Base-by-base conservation (phyloP, 257 asterid genomes). In the Solanum chilense region DNA sequence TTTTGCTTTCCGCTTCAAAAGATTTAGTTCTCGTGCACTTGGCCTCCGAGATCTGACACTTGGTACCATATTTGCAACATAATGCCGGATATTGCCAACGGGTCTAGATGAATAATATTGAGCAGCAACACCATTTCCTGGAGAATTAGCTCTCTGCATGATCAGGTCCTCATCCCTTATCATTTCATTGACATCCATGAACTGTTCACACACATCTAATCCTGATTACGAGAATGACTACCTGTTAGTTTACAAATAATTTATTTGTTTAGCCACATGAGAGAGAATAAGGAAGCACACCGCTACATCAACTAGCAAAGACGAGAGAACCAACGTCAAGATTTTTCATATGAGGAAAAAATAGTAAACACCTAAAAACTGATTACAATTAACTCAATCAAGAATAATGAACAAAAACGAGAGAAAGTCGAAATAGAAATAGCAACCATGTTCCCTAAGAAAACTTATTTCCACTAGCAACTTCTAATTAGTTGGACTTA, bases 11-110 rank as follows among this genome's bases (percentile, higher is more conserved):
- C 99, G 94, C 89, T 97, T 97, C 90, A 97, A 89, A 88, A 97
- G 95, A 93, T 97, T 97, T 87, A 97, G 90, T 89, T 97, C 99
- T 91, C 99, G 93, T 66, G 99, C 99, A 95, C 99, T 97, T 86
- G 98, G 98, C 93, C 99, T 92, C 91, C 99, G 90, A 81, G 98
- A 93, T 90, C 96, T 95, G 70, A 93, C 92, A 89, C 93, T 90
- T 84, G 99, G 99, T 49, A 92, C 98, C 95, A 95, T 91, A 82
- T 91, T 93, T 33, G 99, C 91, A 88, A 97, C 97, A 88, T 92
- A 91, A 83, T 95, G 97, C 91, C 91, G 95, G 88, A 97, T 89
- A 92, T 93, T 94, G 88, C 80, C 91, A 29, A 87, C 90, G 52
- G 98, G 94, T 87, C 91, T 92, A 6, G 97, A 90, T 25, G 98